Conservation (phyloP, 2,329 filamentous ascomycete genomes). For the Microascus cirrosus region DNA sequence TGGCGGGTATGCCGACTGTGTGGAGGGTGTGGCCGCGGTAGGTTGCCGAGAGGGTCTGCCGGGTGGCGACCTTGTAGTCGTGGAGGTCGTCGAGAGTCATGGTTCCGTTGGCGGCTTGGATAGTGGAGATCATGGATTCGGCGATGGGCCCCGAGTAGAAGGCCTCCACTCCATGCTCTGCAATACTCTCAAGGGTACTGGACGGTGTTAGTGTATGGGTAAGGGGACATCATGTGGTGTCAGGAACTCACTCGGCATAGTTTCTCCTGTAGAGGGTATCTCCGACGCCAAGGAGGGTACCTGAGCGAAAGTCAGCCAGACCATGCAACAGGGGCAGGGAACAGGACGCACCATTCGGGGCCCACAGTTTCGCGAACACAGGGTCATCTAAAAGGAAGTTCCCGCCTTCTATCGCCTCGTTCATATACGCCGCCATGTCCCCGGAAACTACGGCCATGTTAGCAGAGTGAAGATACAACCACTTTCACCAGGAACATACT, state of each 20-base stretch:
- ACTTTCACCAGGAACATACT: conserved; percentile 15
- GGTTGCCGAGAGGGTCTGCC: conserved; percentile 51
- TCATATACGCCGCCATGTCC: conserved; percentile 68
- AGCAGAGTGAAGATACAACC: conserved; percentile 7
- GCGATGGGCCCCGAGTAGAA: conserved; percentile 69
- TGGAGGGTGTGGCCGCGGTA: conserved; percentile 64
- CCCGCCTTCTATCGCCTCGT: conserved; percentile 16
- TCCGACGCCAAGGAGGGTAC: conserved; percentile 57
- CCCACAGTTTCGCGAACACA: conserved; percentile 80
- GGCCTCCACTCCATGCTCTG: conserved; percentile 56
- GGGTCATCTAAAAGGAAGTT: conserved; percentile 67
- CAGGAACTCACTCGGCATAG: conserved; percentile 45
- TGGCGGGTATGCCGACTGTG: conserved; percentile 61
- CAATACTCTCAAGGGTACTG: conserved; percentile 64
- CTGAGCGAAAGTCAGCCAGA: not conserved
- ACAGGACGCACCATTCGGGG: conserved; percentile 49
- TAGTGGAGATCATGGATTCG: conserved; percentile 57
- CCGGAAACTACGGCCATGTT: conserved; percentile 40
- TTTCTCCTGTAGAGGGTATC: conserved; percentile 72
- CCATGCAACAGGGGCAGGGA: not conserved
- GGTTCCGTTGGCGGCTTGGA: conserved; percentile 64
- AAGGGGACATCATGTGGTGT: not conserved
- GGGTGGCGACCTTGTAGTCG: conserved; percentile 57
- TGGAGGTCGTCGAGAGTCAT: conserved; percentile 72
- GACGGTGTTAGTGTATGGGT: not conserved